phyloP scores from a whole-genome alignment of 2,329 filamentous ascomycete genomes.

The Colletotrichum sp. region DNA sequence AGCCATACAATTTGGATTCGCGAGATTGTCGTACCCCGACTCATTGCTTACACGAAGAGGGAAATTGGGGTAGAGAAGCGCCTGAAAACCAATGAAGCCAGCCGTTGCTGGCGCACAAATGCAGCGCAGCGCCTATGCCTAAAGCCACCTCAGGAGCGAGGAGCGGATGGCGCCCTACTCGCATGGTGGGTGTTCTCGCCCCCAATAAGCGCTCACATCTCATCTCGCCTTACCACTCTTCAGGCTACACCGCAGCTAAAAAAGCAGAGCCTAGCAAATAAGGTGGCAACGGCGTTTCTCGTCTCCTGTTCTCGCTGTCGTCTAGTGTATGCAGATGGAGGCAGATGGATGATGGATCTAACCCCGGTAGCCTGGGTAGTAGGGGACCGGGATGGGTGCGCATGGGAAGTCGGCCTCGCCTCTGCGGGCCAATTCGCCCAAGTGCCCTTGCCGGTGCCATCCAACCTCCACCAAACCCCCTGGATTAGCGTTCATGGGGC shows the following conservation, averaged over 20 bases:
- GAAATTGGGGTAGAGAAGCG: neutral
- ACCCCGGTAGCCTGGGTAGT: neutral
- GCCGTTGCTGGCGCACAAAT: neutral
- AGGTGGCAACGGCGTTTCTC: constrained; percentile 11
- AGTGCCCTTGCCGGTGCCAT: constrained; percentile 13
- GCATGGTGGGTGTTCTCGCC: neutral
- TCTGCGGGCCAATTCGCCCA: constrained; percentile 8
- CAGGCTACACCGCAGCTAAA: neutral
- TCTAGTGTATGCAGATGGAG: constrained; percentile 8
- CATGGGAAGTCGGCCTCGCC: constrained; percentile 6
- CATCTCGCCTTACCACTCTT: neutral
- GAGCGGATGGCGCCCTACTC: neutral
- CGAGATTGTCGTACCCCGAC: constrained; percentile 2
- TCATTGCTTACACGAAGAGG: constrained; percentile 3
- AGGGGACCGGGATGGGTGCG: neutral
- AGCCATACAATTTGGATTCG: neutral
- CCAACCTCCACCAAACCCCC: constrained; percentile 21
- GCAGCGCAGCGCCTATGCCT: neutral
- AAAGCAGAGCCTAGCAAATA: neutral
- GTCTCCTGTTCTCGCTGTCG: neutral
- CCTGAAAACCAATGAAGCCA: neutral
- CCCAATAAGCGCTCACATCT: constrained; percentile 12
- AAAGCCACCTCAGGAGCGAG: neutral
- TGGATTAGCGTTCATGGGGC: constrained; percentile 23
- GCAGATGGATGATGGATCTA: neutral